Percentiles rank a stretch among this genome's conserved stretches.
These are phyloP conservation scores for Nymphaea colorata DNA, from an alignment of 164 flowering plant species.

Conservation along the genomic window DNA sequence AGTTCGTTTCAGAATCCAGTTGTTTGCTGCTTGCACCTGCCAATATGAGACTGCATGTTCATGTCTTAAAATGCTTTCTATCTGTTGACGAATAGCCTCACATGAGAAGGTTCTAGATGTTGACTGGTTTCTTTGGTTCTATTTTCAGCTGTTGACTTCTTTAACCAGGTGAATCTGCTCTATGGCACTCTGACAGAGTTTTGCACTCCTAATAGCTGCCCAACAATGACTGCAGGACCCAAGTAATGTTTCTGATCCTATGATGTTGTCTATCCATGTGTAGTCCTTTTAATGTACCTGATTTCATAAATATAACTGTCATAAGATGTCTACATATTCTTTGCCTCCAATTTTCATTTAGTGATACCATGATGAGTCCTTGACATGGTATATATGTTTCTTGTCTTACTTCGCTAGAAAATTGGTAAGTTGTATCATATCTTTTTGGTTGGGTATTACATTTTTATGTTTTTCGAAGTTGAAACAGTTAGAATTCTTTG, in stretches of 20 bases:
- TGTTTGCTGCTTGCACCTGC: not conserved
- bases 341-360: too few species aligned
- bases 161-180: constrained; percentile 66
- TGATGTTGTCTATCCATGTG: too few species aligned
- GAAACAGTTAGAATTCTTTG: too few species aligned
- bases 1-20: not conserved
- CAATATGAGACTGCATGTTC: not conserved
- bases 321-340: too few species aligned
- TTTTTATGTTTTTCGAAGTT: too few species aligned
- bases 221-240: constrained; percentile 71
- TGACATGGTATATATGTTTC: too few species aligned
- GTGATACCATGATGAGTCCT: too few species aligned
- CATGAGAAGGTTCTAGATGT: too few species aligned
- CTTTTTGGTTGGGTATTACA: too few species aligned
- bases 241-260: constrained; percentile 23
- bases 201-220: constrained; percentile 54
- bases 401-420: too few species aligned
- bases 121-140: constrained; percentile 3
- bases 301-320: too few species aligned
- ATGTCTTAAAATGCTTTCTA: not conserved
- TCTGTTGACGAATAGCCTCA: not conserved
- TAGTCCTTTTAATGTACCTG: not conserved
- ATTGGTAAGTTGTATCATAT: too few species aligned
- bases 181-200: constrained; percentile 69
- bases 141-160: constrained; percentile 63